Evolutionary conservation across 2,329 filamentous ascomycete genomes (phyloP).

Genomic region (Stachybotrys echinatus): DNA sequence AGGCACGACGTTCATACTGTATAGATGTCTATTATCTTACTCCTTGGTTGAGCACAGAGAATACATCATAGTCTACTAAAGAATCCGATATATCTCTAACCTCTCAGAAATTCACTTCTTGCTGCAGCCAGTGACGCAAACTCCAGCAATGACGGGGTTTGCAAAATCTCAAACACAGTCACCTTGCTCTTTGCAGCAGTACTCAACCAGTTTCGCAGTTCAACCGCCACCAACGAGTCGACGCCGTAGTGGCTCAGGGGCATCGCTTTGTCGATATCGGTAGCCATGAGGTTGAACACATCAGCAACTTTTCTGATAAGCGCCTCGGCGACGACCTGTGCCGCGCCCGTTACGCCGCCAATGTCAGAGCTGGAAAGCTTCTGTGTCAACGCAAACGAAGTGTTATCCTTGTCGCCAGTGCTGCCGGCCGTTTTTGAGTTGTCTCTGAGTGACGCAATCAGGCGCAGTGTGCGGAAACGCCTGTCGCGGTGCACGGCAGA

Average conservation of each 20-base stretch:
- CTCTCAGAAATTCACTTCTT: background rate
- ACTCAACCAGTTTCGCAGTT: background rate
- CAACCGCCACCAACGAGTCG: background rate
- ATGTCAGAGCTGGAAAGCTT: background rate
- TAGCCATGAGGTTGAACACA: background rate
- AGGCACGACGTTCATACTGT: too few relatives aligned
- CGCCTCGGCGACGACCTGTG: background rate
- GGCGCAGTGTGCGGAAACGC: background rate
- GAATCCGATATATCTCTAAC: background rate
- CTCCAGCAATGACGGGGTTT: background rate
- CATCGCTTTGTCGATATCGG: background rate
- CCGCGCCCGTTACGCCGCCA: background rate
- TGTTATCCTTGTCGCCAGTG: background rate
- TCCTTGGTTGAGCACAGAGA: too few relatives aligned
- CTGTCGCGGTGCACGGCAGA: background rate
- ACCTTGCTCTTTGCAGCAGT: background rate
- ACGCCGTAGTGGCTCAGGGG: background rate
- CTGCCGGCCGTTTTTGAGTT: background rate
- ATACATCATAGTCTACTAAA: too few relatives aligned
- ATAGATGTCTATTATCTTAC: too few relatives aligned
- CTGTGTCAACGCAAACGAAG: background rate
- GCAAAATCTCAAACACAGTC: background rate
- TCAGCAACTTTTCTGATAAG: background rate
- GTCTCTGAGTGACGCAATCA: background rate
- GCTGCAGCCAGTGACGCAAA: background rate